Evolutionary conservation across 371 early-diverging fungal species (phyloP), one percentile per base, ranked within the genome.

Genomic region (Catenaria anguillulae): DNA sequence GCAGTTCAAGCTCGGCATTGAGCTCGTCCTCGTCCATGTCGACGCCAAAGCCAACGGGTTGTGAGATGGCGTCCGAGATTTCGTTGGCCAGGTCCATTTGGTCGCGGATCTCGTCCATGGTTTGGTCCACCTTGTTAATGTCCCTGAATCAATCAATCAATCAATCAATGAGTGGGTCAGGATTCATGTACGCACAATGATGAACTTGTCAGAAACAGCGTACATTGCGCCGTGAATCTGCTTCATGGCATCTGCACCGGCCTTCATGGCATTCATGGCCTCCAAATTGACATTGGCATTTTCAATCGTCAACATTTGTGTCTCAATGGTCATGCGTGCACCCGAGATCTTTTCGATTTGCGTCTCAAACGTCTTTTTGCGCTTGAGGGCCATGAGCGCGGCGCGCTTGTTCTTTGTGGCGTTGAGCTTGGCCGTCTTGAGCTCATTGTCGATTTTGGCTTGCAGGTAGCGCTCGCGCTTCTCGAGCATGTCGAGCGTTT

Each of bases 11-110:
- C 71, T 97, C 98, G 34, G 80, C 84, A 52, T 81, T 77, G 60
- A 97, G 76, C 67, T 97, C 98, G 63, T 93, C 93, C 75, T 95
- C 95, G 69, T 95, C 93, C 69, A 91, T 54, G 24, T 90, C 92
- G n/a, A 82, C 73, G 17, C 91, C 93, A 64, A 88, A 77, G 55
- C 79, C 72, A 62, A 91, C 79, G 1, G 95, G 94, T 69, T 86
- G 85, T 55, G 93, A 84, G 65, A 97, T 90, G 33, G 93, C 95
- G 37, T 90, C 90, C 23, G 88, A 87, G 33, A 97, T 84, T 73
- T 95, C 96, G 68, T 92, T 91, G 24, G 93, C 91, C 65, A 93
- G 71, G 67, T 93, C 94, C 92, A 94, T 93, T 71, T 95, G 93
- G 63, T 95, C 96, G 60, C 92, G 83, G 64, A 97, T 93, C 61